Percentiles rank a stretch among this genome's conserved stretches.
phyloP scores from a whole-genome alignment of 2,329 filamentous ascomycete species.

The Emericellopsis atlantica region DNA sequence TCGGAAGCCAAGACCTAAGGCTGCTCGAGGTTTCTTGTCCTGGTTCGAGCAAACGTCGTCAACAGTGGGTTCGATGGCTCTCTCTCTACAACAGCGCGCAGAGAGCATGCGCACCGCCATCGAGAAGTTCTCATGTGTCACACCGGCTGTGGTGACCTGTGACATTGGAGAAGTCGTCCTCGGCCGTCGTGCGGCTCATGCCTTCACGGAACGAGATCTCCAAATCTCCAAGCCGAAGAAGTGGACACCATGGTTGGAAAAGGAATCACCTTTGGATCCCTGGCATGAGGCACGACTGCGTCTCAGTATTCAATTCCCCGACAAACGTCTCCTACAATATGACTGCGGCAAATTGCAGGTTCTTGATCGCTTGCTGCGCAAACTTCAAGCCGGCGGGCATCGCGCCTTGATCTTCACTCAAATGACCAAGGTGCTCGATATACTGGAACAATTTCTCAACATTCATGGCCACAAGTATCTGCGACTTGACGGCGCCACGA shows the following conservation, averaged over 20 bases:
- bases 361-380: conserved; percentile 73
- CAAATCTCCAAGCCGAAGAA: conserved; percentile 42
- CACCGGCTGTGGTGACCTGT: conserved; percentile 73
- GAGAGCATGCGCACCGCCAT: conserved; percentile 61
- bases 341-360: conserved; percentile 95
- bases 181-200: conserved; percentile 43
- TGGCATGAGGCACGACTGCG: conserved; percentile 92
- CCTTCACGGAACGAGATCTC: conserved; percentile 43
- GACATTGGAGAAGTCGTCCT: conserved; percentile 60
- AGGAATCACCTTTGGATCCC: conserved; percentile 53
- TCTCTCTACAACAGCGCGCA: conserved; percentile 61
- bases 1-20: conserved; percentile 44
- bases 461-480: conserved; percentile 97
- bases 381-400: conserved; percentile 79
- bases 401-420: conserved; percentile 97
- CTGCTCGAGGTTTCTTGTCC: conserved; percentile 50
- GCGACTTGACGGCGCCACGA: conserved; percentile 89
- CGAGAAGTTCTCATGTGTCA: conserved; percentile 83
- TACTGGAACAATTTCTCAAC: conserved; percentile 93
- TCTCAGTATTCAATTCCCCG: conserved; percentile 89
- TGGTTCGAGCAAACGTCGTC: conserved; percentile 66
- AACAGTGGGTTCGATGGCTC: conserved; percentile 53
- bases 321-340: conserved; percentile 91
- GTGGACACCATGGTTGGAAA: conserved; percentile 43
- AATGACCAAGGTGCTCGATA: conserved; percentile 97